Percentiles rank a stretch among this genome's conserved stretches.
Conservation (phyloP, 768 basidiomycete species). For the Candolleomyces aberdarensis region DNA sequence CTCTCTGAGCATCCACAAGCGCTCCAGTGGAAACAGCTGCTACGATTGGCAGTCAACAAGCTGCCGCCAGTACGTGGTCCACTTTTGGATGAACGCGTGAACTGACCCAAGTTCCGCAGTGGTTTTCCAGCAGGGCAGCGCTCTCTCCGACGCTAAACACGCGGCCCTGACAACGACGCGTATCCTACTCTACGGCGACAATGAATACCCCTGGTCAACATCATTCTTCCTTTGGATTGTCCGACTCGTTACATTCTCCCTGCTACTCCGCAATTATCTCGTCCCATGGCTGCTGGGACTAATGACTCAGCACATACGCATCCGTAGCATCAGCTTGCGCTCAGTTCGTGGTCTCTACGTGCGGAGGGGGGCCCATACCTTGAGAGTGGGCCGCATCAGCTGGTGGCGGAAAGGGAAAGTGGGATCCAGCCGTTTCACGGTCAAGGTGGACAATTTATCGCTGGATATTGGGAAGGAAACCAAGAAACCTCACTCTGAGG, state of each 20-base stretch:
- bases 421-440: conserved; percentile 52
- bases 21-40: too few species aligned
- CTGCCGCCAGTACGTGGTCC: neutral
- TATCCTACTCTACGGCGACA: conserved; percentile 28
- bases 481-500: conserved; percentile 21
- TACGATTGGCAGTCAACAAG: too few species aligned
- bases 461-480: conserved; percentile 32
- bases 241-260: conserved; percentile 49
- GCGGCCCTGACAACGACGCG: conserved; percentile 11
- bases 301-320: conserved; percentile 60
- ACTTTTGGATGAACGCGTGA: neutral
- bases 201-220: conserved; percentile 34
- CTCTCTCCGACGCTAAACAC: neutral
- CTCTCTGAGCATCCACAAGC: too few species aligned
- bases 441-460: conserved; percentile 59
- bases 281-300: conserved; percentile 60
- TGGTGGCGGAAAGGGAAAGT: conserved; percentile 52
- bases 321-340: conserved; percentile 71
- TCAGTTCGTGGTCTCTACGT: conserved; percentile 78
- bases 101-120: neutral
- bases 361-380: conserved; percentile 48
- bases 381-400: conserved; percentile 68
- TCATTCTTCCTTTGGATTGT: conserved; percentile 46
- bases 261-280: conserved; percentile 64
- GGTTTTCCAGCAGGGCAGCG: neutral